Evolutionary conservation across 495 filamentous ascomycete genomes (phyloP).

Genomic region (Penicillium malachiteum): DNA sequence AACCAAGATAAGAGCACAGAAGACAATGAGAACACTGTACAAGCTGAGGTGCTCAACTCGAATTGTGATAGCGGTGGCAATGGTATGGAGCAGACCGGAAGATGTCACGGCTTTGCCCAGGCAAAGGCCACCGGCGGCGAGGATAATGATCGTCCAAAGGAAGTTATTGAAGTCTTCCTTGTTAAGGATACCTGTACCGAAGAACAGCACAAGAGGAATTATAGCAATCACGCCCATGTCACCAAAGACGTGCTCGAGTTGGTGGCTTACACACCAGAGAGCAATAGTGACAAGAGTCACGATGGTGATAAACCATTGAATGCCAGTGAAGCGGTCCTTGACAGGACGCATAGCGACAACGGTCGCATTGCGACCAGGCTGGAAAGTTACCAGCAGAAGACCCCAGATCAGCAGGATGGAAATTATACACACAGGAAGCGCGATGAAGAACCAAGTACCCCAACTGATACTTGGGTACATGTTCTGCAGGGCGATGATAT

Average conservation of each 20-base stretch:
- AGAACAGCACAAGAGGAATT: conserved; percentile 93
- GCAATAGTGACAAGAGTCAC: conserved; percentile 85
- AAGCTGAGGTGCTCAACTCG: conserved; percentile 75
- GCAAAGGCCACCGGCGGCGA: conserved; percentile 89
- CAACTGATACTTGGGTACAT: conserved; percentile 89
- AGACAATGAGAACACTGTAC: conserved; percentile 85
- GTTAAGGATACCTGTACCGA: conserved; percentile 93
- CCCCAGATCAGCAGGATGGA: conserved; percentile 88
- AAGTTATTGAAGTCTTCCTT: conserved; percentile 99
- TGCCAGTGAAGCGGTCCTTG: conserved; percentile 80
- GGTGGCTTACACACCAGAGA: conserved; percentile 90
- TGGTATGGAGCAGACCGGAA: conserved; percentile 87
- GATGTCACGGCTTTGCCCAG: conserved; percentile 94
- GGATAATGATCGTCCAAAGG: conserved; percentile 99
- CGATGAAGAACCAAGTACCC: conserved; percentile 96
- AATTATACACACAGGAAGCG: conserved; percentile 87
- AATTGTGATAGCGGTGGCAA: conserved; percentile 71
- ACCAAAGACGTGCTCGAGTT: conserved; percentile 82
- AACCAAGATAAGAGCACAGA: conserved; percentile 80
- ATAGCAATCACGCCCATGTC: conserved; percentile 99
- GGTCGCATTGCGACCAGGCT: conserved; percentile 77
- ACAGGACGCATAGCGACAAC: conserved; percentile 89
- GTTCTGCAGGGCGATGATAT: conserved; percentile 92
- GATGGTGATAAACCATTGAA: conserved; percentile 88
- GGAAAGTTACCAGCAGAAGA: conserved; percentile 80